Evolutionary conservation across 2,329 filamentous ascomycete genomes (phyloP).

Genomic region (Coccinonectria pachysandricola): DNA sequence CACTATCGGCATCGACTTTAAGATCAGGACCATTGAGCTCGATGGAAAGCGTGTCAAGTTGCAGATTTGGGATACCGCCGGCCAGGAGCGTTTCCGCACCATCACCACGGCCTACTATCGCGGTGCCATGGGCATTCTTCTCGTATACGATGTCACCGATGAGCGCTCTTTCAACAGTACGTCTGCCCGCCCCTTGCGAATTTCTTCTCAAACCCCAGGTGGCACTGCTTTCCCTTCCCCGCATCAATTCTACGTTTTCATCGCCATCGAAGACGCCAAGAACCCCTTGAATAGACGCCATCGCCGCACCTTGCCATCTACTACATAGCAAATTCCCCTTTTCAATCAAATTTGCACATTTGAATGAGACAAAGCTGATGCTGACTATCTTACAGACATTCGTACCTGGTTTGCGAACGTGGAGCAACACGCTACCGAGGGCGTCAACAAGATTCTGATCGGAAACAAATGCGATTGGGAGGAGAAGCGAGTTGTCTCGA

Average conservation of each 20-base stretch:
- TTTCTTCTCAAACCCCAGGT: too few relatives aligned
- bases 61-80: conserved; percentile 99
- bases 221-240: too few relatives aligned
- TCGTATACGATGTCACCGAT: conserved; percentile 98
- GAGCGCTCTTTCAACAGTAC: conserved; percentile 90
- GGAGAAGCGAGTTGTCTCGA: conserved; percentile 91
- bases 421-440: conserved; percentile 94
- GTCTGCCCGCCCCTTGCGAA: conserved; percentile 23
- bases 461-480: conserved; percentile 99
- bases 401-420: conserved; percentile 99
- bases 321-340: too few relatives aligned
- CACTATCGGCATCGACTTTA: conserved; percentile 99
- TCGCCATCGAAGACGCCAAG: too few relatives aligned
- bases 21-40: conserved; percentile 97
- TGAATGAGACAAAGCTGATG: conserved; percentile 7
- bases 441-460: conserved; percentile 98
- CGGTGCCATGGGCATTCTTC: conserved; percentile 93
- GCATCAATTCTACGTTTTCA: too few relatives aligned
- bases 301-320: conserved; percentile 1
- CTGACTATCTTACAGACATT: conserved; percentile 57
- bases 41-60: conserved; percentile 98
- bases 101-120: conserved; percentile 99
- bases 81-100: conserved; percentile 95
- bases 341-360: too few relatives aligned
- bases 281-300: neutral